Evolutionary conservation across 805 yeast genomes (phyloP).

Genomic region (Yamadazyma phyllophila): DNA sequence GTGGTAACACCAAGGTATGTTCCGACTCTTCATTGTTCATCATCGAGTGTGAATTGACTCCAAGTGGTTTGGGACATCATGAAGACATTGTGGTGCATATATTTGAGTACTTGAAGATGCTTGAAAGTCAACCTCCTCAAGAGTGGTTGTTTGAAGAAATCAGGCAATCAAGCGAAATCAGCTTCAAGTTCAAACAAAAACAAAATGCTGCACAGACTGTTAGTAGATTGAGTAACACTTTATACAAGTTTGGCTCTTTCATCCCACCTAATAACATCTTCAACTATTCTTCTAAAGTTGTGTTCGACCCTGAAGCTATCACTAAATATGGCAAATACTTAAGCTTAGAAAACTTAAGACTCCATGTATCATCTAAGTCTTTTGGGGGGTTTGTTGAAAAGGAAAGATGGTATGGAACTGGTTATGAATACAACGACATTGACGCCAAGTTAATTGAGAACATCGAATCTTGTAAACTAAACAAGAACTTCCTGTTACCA

Average conservation of each 20-base stretch:
- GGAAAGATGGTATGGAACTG: slow-evolving; percentile 93
- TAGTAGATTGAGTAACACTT: slow-evolving; percentile 57
- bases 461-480: slow-evolving; percentile 26
- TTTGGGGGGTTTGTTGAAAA: slow-evolving; percentile 41
- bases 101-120: slow-evolving; percentile 72
- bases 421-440: slow-evolving; percentile 53
- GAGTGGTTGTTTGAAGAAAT: slow-evolving; percentile 81
- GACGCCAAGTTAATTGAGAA: slow-evolving; percentile 34
- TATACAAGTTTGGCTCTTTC: slow-evolving; percentile 47
- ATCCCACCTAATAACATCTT: slow-evolving; percentile 68
- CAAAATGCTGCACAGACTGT: slow-evolving; percentile 69
- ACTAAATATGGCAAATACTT: slow-evolving; percentile 48
- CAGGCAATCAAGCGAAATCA: slow-evolving; percentile 60
- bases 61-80: slow-evolving; percentile 64
- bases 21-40: slow-evolving; percentile 65
- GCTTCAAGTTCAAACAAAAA: slow-evolving; percentile 81
- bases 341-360: slow-evolving; percentile 58
- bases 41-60: slow-evolving; percentile 75
- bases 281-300: slow-evolving; percentile 53
- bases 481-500: slow-evolving; percentile 56
- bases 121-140: slow-evolving; percentile 53
- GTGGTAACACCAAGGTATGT: slow-evolving; percentile 68
- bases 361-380: slow-evolving; percentile 51
- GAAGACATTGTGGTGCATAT: slow-evolving; percentile 54
- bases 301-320: slow-evolving; percentile 57